Evolutionary conservation across 2,329 filamentous ascomycete species (phyloP).

Genomic region (Ophiostoma quercus): DNA sequence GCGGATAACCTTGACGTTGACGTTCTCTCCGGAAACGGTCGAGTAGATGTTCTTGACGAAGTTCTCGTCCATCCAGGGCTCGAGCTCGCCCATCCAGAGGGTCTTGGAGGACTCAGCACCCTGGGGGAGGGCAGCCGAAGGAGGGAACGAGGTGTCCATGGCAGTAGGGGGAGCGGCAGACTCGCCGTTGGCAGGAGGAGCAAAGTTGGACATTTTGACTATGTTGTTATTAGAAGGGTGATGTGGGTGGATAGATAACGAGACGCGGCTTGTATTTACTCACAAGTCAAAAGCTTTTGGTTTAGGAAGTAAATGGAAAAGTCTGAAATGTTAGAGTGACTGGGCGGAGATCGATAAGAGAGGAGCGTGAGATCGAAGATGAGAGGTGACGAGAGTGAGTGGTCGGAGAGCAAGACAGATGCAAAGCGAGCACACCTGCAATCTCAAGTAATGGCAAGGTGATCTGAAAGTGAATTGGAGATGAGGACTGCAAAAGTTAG

Average conservation of each 20-base stretch:
- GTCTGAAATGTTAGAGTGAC: conserved; percentile 3
- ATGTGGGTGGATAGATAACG: background rate
- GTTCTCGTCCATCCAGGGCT: conserved; percentile 98
- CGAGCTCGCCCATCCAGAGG: conserved; percentile 91
- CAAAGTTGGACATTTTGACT: conserved; percentile 28
- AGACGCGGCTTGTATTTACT: background rate
- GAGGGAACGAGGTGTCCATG: conserved; percentile 29
- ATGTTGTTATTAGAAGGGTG: background rate
- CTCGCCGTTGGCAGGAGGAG: conserved; percentile 27
- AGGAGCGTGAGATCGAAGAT: background rate
- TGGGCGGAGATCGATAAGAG: background rate
- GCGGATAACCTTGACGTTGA: conserved; percentile 99
- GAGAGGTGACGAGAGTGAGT: background rate
- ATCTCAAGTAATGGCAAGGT: background rate
- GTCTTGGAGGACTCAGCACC: conserved; percentile 50
- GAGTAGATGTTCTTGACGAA: conserved; percentile 91
- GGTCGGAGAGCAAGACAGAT: background rate
- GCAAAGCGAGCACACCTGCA: background rate
- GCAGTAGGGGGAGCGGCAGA: conserved; percentile 29
- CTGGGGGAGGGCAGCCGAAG: conserved; percentile 27
- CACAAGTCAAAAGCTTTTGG: conserved; percentile 19
- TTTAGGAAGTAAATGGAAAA: conserved; percentile 7
- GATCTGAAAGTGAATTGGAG: background rate
- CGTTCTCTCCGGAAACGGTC: conserved; percentile 84
- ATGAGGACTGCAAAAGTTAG: conserved; percentile 5